These are phyloP conservation scores for Tricholoma terreum DNA, from an alignment of 768 basidiomycete species.

Conservation along the genomic window DNA sequence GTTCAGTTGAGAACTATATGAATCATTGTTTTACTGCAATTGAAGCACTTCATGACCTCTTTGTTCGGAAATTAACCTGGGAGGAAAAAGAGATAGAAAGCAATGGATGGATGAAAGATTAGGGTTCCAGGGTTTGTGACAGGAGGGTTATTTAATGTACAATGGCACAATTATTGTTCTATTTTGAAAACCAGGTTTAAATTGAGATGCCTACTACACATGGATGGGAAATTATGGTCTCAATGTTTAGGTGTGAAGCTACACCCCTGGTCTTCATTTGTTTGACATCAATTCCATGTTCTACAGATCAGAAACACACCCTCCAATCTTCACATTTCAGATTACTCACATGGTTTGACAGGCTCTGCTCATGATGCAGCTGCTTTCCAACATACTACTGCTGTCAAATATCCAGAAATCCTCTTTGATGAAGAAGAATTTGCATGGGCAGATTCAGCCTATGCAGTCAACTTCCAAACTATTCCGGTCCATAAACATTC, in stretches of 20 bases:
- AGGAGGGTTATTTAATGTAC: too few species aligned
- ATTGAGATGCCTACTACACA: too few species aligned
- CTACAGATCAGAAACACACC: too few species aligned
- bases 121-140: constrained; percentile 3
- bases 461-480: constrained; percentile 13
- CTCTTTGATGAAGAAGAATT: constrained; percentile 16
- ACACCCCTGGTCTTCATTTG: background rate
- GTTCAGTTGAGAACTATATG: constrained; percentile 12
- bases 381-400: constrained; percentile 15
- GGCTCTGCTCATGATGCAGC: constrained; percentile 21
- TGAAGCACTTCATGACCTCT: too few species aligned
- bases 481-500: constrained; percentile 32
- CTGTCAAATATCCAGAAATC: constrained; percentile 13
- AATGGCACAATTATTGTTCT: too few species aligned
- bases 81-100: constrained; percentile 10
- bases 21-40: too few species aligned
- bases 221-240: constrained; percentile 23
- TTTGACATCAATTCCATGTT: too few species aligned
- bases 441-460: too few species aligned
- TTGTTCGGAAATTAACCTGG: too few species aligned
- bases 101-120: constrained; percentile 4
- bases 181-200: too few species aligned
- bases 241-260: constrained; percentile 24
- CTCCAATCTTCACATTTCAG: too few species aligned
- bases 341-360: constrained; percentile 20